Evolutionary conservation across 306 rosid species (phyloP).

Genomic region (Glycine latifolia): DNA sequence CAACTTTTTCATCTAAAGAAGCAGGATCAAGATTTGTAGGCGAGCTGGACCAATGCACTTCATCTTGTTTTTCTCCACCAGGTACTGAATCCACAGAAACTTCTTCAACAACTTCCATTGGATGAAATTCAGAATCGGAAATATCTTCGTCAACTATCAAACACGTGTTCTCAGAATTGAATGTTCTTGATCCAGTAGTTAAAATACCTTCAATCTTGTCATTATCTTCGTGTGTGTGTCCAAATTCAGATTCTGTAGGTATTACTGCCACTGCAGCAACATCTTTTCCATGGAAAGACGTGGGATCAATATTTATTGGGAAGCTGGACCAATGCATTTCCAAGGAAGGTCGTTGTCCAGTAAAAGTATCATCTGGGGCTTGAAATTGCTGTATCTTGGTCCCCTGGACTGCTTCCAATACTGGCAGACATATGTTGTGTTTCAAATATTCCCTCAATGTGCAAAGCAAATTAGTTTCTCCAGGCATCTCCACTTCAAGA

Average conservation of each 20-base stretch:
- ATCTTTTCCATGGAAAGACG: slow-evolving; percentile 27
- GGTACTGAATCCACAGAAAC: slow-evolving; percentile 37
- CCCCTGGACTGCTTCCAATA: slow-evolving; percentile 49
- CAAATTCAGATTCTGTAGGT: slow-evolving; percentile 36
- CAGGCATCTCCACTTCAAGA: slow-evolving; percentile 39
- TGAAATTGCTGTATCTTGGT: slow-evolving; percentile 37
- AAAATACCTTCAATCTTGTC: slow-evolving; percentile 32
- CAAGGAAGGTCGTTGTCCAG: background rate
- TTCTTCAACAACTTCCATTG: slow-evolving; percentile 28
- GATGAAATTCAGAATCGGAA: slow-evolving; percentile 47
- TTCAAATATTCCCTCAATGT: slow-evolving; percentile 49
- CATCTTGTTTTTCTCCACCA: slow-evolving; percentile 33
- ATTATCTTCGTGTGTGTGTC: slow-evolving; percentile 23
- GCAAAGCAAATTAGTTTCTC: slow-evolving; percentile 49
- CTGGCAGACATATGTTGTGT: slow-evolving; percentile 44
- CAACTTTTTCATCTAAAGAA: slow-evolving; percentile 30
- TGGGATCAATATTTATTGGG: slow-evolving; percentile 22
- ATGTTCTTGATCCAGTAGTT: slow-evolving; percentile 1
- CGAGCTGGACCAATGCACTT: background rate
- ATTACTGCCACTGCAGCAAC: slow-evolving; percentile 25
- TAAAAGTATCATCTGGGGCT: background rate
- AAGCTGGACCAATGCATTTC: slow-evolving; percentile 32
- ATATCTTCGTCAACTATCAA: slow-evolving; percentile 21
- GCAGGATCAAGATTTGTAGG: background rate
- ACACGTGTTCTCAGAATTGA: slow-evolving; percentile 20